Percentiles rank a stretch among this genome's conserved stretches.
phyloP scores from a whole-genome alignment of 139 green algal genomes.

The Eudorina sp. region DNA sequence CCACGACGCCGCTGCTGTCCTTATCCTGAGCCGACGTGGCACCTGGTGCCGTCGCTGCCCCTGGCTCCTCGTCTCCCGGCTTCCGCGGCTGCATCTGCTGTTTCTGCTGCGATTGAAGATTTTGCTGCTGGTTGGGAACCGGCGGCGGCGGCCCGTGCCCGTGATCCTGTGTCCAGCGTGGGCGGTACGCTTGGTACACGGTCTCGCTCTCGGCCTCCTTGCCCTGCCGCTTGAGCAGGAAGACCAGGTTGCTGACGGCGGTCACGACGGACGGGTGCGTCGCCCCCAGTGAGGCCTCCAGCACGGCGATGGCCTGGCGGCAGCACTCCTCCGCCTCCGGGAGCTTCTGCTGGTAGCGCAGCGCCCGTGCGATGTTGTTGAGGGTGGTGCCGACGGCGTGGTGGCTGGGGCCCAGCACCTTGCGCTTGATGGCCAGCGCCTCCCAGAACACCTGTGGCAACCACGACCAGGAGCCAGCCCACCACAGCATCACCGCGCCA shows the following conservation, averaged over 20 bases:
- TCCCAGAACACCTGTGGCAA: slow-evolving; percentile 43
- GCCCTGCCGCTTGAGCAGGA: slow-evolving; percentile 29
- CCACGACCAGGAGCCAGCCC: no score
- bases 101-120: no score
- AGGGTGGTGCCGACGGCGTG: slow-evolving; percentile 40
- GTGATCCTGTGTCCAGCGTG: background rate
- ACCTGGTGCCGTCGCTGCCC: background rate
- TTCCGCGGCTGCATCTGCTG: no score
- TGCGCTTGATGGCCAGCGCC: slow-evolving; percentile 44
- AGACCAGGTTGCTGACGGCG: slow-evolving; percentile 42
- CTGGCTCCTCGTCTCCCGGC: slow-evolving; percentile 1
- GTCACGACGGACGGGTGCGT: slow-evolving; percentile 42
- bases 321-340: slow-evolving; percentile 25
- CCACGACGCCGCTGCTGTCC: background rate
- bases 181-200: slow-evolving; percentile 9
- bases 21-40: no score
- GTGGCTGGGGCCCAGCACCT: slow-evolving; percentile 40
- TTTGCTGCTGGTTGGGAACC: no score
- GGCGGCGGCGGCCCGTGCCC: no score
- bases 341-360: slow-evolving; percentile 34
- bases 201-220: background rate
- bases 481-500: background rate
- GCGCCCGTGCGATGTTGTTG: slow-evolving; percentile 50
- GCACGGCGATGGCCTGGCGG: slow-evolving; percentile 23
- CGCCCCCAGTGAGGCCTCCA: slow-evolving; percentile 25